phyloP scores from a whole-genome alignment of 2,329 filamentous ascomycete genomes.

The Westerdykella sp. region DNA sequence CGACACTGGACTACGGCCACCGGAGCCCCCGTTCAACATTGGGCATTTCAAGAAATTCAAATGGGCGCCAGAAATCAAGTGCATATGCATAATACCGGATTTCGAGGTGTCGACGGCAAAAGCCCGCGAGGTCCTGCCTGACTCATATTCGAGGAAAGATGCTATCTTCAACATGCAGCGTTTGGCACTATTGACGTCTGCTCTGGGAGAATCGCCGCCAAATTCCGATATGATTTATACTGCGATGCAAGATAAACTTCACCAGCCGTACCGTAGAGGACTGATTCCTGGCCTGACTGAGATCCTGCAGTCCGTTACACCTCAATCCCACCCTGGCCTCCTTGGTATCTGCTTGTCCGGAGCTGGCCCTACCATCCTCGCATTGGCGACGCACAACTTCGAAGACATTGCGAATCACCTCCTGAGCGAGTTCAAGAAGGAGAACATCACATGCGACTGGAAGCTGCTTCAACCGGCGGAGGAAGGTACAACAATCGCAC shows the following conservation, averaged over 20 bases:
- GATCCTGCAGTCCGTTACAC: constrained; percentile 86
- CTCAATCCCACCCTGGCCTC: constrained; percentile 76
- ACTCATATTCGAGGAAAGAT: constrained; percentile 71
- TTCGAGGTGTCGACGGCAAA: constrained; percentile 95
- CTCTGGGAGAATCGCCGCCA: constrained; percentile 81
- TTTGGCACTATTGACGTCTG: constrained; percentile 82
- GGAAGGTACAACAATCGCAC: constrained; percentile 49
- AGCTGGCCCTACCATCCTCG: constrained; percentile 89
- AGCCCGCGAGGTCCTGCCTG: constrained; percentile 78
- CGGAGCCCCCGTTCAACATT: constrained; percentile 83
- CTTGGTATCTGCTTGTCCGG: constrained; percentile 92
- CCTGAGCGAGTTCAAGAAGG: constrained; percentile 63
- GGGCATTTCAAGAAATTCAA: constrained; percentile 94
- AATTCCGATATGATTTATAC: constrained; percentile 92
- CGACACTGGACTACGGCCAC: constrained; percentile 80
- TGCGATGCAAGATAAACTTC: constrained; percentile 97
- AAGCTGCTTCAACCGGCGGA: constrained; percentile 82
- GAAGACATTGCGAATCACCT: constrained; percentile 77
- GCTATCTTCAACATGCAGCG: constrained; percentile 95
- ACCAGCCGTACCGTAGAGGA: constrained; percentile 89
- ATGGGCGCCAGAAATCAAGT: constrained; percentile 93
- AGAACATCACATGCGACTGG: constrained; percentile 77
- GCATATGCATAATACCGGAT: constrained; percentile 89
- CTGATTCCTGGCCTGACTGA: constrained; percentile 88
- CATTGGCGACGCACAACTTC: constrained; percentile 85